Evolutionary conservation across 257 asterid species (phyloP).

Genomic region (Solanum sejunctum): DNA sequence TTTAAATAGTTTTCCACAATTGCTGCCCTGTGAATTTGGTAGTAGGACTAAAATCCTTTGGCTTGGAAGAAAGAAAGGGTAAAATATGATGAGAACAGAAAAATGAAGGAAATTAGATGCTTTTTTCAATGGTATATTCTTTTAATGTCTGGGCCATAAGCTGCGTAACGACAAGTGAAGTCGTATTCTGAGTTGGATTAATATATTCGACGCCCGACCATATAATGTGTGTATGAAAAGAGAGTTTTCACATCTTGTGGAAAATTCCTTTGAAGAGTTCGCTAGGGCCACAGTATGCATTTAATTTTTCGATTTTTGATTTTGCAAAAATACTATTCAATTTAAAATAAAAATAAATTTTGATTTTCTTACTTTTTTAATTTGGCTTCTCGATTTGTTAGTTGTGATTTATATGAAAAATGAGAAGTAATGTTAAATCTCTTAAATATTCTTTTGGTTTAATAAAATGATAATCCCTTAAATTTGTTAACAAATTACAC

Average conservation of each 20-base stretch:
- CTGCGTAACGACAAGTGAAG: not conserved
- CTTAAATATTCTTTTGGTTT: not conserved
- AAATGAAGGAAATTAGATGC: not conserved
- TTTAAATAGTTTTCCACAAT: too few relatives aligned
- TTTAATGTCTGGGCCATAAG: not conserved
- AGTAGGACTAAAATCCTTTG: not conserved
- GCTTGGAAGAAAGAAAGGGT: not conserved
- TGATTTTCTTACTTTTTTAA: too few relatives aligned
- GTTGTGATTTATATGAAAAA: not conserved
- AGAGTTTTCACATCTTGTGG: not conserved
- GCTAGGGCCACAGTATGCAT: not conserved
- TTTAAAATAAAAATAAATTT: not conserved
- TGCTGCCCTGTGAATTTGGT: not conserved
- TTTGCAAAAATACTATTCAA: not conserved
- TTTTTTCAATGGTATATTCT: not conserved
- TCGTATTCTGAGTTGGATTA: not conserved
- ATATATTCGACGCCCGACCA: not conserved
- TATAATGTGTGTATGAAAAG: not conserved
- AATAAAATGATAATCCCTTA: not conserved
- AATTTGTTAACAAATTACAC: not conserved
- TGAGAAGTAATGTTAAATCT: not conserved
- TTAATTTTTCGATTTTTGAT: not conserved
- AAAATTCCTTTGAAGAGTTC: not conserved
- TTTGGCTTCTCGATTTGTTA: not conserved
- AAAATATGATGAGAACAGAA: not conserved